phyloP scores from a whole-genome alignment of 1,139 yeast species.

The Taphrina wiesneri region DNA sequence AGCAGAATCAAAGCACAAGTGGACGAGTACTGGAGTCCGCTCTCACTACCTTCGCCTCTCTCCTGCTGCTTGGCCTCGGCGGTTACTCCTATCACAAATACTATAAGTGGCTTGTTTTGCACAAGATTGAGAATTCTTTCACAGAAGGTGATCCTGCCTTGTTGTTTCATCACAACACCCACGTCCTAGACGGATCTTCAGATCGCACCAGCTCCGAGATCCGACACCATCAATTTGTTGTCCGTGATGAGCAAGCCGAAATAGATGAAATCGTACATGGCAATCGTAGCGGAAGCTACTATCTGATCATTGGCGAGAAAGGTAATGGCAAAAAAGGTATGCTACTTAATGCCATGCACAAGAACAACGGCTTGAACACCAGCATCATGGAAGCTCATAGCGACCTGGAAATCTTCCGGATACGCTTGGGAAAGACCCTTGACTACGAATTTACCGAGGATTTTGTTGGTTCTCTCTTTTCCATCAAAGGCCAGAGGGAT shows the following conservation, averaged over 20 bases:
- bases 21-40: slow-evolving; percentile 60
- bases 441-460: slow-evolving; percentile 76
- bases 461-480: slow-evolving; percentile 76
- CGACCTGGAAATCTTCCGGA: slow-evolving; percentile 78
- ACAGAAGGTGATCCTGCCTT: slow-evolving; percentile 68
- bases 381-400: slow-evolving; percentile 80
- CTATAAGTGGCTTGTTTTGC: slow-evolving; percentile 61
- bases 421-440: slow-evolving; percentile 72
- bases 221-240: slow-evolving; percentile 48
- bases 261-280: slow-evolving; percentile 70
- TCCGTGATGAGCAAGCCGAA: slow-evolving; percentile 65
- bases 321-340: slow-evolving; percentile 84
- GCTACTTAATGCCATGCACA: slow-evolving; percentile 67
- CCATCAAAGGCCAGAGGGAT: slow-evolving; percentile 83
- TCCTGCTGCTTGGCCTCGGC: slow-evolving; percentile 68
- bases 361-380: slow-evolving; percentile 64
- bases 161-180: slow-evolving; percentile 47
- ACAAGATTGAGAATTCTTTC: slow-evolving; percentile 68
- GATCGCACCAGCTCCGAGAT: slow-evolving; percentile 16
- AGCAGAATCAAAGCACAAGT: not conserved
- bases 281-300: slow-evolving; percentile 64
- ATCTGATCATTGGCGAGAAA: slow-evolving; percentile 74
- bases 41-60: slow-evolving; percentile 72
- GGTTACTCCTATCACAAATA: slow-evolving; percentile 68
- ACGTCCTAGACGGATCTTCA: not conserved